Conservation (phyloP, 1,139 yeast genomes). For the Blastobotrys capitulatus region DNA sequence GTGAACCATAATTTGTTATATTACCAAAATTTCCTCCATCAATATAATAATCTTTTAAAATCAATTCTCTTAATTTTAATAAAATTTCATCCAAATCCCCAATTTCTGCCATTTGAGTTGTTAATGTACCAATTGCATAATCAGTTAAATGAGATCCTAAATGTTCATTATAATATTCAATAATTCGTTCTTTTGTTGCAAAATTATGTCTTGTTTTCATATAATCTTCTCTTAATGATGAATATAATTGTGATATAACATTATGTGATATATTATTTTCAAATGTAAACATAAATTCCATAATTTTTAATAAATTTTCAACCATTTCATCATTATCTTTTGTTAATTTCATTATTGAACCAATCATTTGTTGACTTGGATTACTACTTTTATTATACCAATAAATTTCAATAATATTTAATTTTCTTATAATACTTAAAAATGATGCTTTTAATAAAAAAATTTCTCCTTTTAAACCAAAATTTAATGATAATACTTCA, state of each 20-base stretch:
- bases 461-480: conserved; percentile 18
- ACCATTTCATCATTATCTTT: conserved; percentile 10
- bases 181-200: conserved; percentile 20
- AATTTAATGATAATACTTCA: conserved; percentile 46
- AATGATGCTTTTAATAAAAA: conserved; percentile 23
- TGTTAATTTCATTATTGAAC: conserved; percentile 9
- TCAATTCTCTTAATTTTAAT: conserved; percentile 1
- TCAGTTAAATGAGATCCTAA: conserved; percentile 20
- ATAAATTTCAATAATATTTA: conserved; percentile 21
- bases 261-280: conserved; percentile 15
- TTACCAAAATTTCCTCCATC: background rate
- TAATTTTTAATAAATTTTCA: conserved; percentile 16
- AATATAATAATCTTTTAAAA: background rate
- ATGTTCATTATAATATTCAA: conserved; percentile 16
- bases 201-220: conserved; percentile 15
- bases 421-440: conserved; percentile 20
- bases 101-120: conserved; percentile 20
- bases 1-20: conserved; percentile 19
- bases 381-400: conserved; percentile 21
- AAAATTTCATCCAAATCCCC: conserved; percentile 18
- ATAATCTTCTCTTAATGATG: conserved; percentile 18
- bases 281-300: conserved; percentile 18
- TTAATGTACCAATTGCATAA: conserved; percentile 17
- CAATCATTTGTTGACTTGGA: conserved; percentile 16
- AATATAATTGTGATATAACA: conserved; percentile 12